These are phyloP conservation scores for Sistotremastrum niveocremeum DNA, from an alignment of 768 basidiomycete species.

Conservation along the genomic window DNA sequence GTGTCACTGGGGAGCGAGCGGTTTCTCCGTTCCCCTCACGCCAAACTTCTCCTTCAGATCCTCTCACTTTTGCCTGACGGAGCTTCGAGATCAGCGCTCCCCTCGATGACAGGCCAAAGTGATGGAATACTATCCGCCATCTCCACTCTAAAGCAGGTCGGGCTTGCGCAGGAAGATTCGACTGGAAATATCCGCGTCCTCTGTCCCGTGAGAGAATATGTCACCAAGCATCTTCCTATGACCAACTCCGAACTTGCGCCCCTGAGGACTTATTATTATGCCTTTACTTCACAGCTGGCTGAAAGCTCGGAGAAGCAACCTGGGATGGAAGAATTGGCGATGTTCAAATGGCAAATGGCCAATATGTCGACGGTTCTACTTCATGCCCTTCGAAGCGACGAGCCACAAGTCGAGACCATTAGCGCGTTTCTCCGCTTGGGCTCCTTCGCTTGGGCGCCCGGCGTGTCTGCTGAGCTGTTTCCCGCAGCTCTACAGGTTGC, in stretches of 20 bases:
- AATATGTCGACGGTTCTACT: too few species aligned
- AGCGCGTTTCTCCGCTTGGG: too few species aligned
- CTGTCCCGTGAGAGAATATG: conserved; percentile 11
- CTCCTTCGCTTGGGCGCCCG: too few species aligned
- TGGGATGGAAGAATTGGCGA: too few species aligned
- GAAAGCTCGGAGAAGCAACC: too few species aligned
- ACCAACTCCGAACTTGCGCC: conserved; percentile 5
- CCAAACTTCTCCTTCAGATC: conserved; percentile 14
- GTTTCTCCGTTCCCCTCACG: conserved; percentile 13
- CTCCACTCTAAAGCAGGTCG: conserved; percentile 6
- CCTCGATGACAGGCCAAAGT: too few species aligned
- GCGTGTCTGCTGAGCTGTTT: too few species aligned
- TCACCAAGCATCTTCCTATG: conserved; percentile 9
- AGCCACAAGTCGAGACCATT: too few species aligned
- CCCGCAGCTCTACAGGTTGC: too few species aligned
- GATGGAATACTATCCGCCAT: background rate
- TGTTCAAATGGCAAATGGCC: too few species aligned
- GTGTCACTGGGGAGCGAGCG: conserved; percentile 19
- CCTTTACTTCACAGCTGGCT: background rate
- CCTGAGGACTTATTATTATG: conserved; percentile 10
- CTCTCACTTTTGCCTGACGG: conserved; percentile 20
- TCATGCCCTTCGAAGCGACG: too few species aligned
- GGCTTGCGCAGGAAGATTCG: conserved; percentile 9
- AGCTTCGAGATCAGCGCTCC: conserved; percentile 4
- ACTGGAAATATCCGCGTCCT: conserved; percentile 10